Percentiles rank a stretch among this genome's conserved stretches.
phyloP scores from a whole-genome alignment of 306 rosid species.

The Senna tora region DNA sequence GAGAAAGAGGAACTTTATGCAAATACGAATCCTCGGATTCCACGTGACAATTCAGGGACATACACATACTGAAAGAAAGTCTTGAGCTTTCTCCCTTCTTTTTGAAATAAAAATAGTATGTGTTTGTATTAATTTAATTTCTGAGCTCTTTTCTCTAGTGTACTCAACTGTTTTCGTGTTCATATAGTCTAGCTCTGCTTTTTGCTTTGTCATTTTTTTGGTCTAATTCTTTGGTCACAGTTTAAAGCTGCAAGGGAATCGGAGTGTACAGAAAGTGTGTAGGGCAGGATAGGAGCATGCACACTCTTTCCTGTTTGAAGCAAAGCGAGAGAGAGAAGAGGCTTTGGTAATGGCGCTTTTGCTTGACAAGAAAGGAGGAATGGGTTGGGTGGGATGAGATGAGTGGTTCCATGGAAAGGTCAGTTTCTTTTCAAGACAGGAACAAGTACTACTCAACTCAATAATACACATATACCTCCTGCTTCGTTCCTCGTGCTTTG shows the following conservation, averaged over 20 bases:
- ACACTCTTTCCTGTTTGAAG: slow-evolving; percentile 52
- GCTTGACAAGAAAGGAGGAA: background rate
- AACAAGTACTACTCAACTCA: slow-evolving; percentile 50
- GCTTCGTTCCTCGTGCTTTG: slow-evolving; percentile 92
- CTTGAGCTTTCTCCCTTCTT: background rate
- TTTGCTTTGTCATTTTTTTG: slow-evolving; percentile 38
- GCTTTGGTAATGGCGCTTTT: slow-evolving; percentile 38
- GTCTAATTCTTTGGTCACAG: slow-evolving; percentile 21
- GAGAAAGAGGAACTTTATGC: slow-evolving; percentile 14
- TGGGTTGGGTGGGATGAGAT: slow-evolving; percentile 27
- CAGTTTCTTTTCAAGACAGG: slow-evolving; percentile 64
- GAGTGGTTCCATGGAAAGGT: slow-evolving; percentile 81
- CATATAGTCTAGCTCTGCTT: slow-evolving; percentile 44
- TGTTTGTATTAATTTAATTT: background rate
- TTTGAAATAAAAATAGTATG: background rate
- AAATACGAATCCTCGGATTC: slow-evolving; percentile 44
- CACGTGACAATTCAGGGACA: slow-evolving; percentile 58
- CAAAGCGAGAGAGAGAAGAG: slow-evolving; percentile 20
- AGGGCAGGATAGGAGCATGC: slow-evolving; percentile 75
- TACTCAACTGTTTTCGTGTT: slow-evolving; percentile 68
- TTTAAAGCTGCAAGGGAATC: slow-evolving; percentile 82
- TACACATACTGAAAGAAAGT: background rate
- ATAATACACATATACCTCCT: slow-evolving; percentile 39
- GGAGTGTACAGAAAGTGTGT: slow-evolving; percentile 48
- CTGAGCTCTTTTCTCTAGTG: slow-evolving; percentile 13